A percentile compares a stretch with the other conserved stretches of the same genome.
Evolutionary conservation across 805 yeast species (phyloP).

Genomic region (Candida stauntonica): DNA sequence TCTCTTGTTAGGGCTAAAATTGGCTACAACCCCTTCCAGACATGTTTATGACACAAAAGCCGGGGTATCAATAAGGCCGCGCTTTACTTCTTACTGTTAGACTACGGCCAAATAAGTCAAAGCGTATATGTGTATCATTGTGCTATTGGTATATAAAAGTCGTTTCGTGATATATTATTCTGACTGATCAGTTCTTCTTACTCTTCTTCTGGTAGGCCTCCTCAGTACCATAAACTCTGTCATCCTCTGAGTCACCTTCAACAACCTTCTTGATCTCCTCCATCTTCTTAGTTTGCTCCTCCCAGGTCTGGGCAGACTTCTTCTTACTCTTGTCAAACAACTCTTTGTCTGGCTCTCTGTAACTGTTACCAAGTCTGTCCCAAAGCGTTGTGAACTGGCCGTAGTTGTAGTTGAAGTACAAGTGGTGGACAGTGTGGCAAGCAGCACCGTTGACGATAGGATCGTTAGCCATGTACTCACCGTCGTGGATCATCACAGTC

Average conservation of each 20-base stretch:
- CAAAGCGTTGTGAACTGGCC: constrained; percentile 98
- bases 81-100: too few species aligned
- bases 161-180: too few species aligned
- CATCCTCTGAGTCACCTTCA: constrained; percentile 72
- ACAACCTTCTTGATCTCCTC: constrained; percentile 73
- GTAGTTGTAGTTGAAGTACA: constrained; percentile 95
- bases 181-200: constrained; percentile 1
- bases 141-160: too few species aligned
- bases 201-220: constrained; percentile 23
- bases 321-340: constrained; percentile 63
- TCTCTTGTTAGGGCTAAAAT: too few species aligned
- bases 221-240: constrained; percentile 65
- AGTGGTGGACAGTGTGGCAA: constrained; percentile 94
- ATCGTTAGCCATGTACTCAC: constrained; percentile 89
- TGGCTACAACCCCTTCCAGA: too few species aligned
- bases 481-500: constrained; percentile 99
- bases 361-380: constrained; percentile 94
- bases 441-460: constrained; percentile 97
- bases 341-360: constrained; percentile 87
- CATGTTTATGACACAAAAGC: too few species aligned
- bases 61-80: neutral
- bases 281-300: constrained; percentile 64
- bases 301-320: constrained; percentile 61
- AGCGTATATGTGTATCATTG: too few species aligned
- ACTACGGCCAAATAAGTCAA: too few species aligned